A percentile compares a stretch with the other conserved stretches of the same genome.
These are phyloP conservation scores for Emergomyces pasteurianus DNA, from an alignment of 2,329 filamentous ascomycete species.

Conservation along the genomic window DNA sequence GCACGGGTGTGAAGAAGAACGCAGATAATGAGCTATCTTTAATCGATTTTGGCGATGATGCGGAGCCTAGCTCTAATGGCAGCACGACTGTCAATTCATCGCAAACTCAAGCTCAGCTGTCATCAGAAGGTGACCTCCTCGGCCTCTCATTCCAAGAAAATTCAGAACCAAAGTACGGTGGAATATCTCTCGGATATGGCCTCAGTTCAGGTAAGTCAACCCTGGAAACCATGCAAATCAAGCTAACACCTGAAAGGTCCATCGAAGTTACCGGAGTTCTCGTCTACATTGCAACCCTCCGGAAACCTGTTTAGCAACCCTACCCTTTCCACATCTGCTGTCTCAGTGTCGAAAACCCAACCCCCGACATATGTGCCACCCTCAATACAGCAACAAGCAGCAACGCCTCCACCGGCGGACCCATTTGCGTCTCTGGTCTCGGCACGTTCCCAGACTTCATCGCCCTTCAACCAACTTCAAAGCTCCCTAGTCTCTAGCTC, in stretches of 20 bases:
- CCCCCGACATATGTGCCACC: constrained; percentile 35
- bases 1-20: constrained; percentile 52
- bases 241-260: constrained; percentile 17
- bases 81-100: constrained; percentile 26
- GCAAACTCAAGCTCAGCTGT: constrained; percentile 34
- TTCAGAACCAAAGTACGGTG: constrained; percentile 56
- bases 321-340: constrained; percentile 43
- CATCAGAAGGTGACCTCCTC: constrained; percentile 77
- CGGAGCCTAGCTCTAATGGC: constrained; percentile 41
- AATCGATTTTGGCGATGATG: constrained; percentile 73
- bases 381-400: constrained; percentile 22
- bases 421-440: constrained; percentile 50
- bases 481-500: constrained; percentile 12
- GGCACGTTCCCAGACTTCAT: constrained; percentile 37
- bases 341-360: constrained; percentile 37
- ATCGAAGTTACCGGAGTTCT: constrained; percentile 6
- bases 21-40: constrained; percentile 72
- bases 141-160: constrained; percentile 70
- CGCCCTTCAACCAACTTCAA: constrained; percentile 24
- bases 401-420: constrained; percentile 34
- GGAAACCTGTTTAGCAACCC: constrained; percentile 44
- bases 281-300: constrained; percentile 30
- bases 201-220: constrained; percentile 37
- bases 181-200: constrained; percentile 59
- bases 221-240: neutral